Conservation (phyloP, 257 asterid species). For the Henckelia pumila region DNA sequence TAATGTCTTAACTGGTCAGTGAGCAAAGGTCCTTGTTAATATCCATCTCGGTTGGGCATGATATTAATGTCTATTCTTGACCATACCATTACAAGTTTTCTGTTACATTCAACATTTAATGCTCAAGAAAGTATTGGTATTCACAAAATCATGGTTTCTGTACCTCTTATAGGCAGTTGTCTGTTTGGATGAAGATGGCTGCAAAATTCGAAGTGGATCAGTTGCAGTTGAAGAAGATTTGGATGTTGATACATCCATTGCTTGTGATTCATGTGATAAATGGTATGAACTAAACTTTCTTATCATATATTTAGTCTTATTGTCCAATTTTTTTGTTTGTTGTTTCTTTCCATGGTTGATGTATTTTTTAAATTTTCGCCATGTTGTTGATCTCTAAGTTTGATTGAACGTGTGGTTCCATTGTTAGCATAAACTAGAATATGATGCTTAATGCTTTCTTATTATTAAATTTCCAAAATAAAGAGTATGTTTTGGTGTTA, state of each 20-base stretch:
- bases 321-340: no score
- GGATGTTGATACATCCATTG: slow-evolving; percentile 90
- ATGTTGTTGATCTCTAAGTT: no score
- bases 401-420: no score
- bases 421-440: no score
- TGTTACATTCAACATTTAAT: slow-evolving; percentile 2
- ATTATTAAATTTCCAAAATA: no score
- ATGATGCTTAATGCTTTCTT: no score
- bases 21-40: slow-evolving; percentile 19
- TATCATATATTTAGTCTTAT: background rate
- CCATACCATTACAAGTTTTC: slow-evolving; percentile 12
- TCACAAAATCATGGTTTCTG: slow-evolving; percentile 33
- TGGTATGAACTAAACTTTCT: slow-evolving; percentile 48
- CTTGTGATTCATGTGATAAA: slow-evolving; percentile 95
- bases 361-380: no score
- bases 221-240: slow-evolving; percentile 65
- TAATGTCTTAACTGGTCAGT: slow-evolving; percentile 12
- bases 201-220: slow-evolving; percentile 78
- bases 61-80: slow-evolving; percentile 14
- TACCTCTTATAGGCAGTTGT: slow-evolving; percentile 83
- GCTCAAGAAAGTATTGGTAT: slow-evolving; percentile 24
- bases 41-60: slow-evolving; percentile 15
- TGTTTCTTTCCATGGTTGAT: no score
- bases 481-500: no score
- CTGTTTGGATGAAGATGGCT: slow-evolving; percentile 95